Conservation (phyloP, 2,329 filamentous ascomycete species). For the Cucurbitaria berberidis region DNA sequence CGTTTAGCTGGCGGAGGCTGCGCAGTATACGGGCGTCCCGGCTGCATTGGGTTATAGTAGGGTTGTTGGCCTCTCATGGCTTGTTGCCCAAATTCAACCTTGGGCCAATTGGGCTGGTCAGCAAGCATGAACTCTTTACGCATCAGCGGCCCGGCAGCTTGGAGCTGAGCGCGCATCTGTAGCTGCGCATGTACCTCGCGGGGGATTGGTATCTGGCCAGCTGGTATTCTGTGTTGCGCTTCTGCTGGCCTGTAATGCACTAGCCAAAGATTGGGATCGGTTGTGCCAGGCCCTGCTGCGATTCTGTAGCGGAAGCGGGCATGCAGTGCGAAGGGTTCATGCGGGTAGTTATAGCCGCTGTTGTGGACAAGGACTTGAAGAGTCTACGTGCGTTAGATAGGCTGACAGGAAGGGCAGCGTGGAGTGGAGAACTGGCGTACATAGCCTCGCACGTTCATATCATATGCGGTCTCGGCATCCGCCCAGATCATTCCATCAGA, state of each 20-base stretch:
- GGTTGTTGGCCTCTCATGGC: slow-evolving; percentile 34
- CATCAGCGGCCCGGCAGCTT: slow-evolving; percentile 75
- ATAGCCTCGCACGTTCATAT: slow-evolving; percentile 74
- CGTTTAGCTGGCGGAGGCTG: slow-evolving; percentile 57
- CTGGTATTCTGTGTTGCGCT: slow-evolving; percentile 73
- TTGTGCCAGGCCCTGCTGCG: slow-evolving; percentile 70
- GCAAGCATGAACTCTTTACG: slow-evolving; percentile 95
- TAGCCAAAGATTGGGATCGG: slow-evolving; percentile 85
- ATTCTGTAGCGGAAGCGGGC: slow-evolving; percentile 87
- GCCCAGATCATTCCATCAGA: slow-evolving; percentile 95
- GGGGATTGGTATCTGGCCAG: slow-evolving; percentile 67
- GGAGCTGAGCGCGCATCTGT: slow-evolving; percentile 65
- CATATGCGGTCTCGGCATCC: slow-evolving; percentile 77
- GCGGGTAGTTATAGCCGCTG: slow-evolving; percentile 75
- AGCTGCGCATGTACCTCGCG: slow-evolving; percentile 67
- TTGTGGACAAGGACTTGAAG: slow-evolving; percentile 89
- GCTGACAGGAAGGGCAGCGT: not conserved
- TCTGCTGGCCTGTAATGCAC: slow-evolving; percentile 86
- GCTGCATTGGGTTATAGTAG: slow-evolving; percentile 47
- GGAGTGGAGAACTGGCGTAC: slow-evolving; percentile 53
- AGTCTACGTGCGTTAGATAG: slow-evolving; percentile 61
- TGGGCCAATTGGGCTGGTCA: slow-evolving; percentile 89
- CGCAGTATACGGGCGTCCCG: slow-evolving; percentile 38
- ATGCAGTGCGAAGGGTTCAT: slow-evolving; percentile 76
- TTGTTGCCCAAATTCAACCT: slow-evolving; percentile 70